These are phyloP conservation scores for Citrus medica DNA, from an alignment of 345 rosid species.

Conservation along the genomic window DNA sequence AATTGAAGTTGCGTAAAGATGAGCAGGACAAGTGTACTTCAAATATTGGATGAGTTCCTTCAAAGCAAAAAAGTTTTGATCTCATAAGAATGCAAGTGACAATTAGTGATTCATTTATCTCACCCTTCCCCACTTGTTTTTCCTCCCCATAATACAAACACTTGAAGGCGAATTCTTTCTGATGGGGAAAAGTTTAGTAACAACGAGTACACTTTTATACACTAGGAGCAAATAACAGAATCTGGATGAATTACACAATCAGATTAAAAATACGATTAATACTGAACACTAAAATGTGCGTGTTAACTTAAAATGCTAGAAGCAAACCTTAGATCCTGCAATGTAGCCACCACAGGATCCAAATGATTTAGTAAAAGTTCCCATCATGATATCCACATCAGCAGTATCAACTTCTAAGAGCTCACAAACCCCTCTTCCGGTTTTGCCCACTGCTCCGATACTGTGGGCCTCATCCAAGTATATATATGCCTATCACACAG, in stretches of 20 bases:
- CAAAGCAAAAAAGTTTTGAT: background rate
- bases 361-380: slow-evolving; percentile 97
- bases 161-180: background rate
- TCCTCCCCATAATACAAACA: background rate
- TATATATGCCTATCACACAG: slow-evolving; percentile 56
- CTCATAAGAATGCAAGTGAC: background rate
- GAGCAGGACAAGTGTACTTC: slow-evolving; percentile 79
- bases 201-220: background rate
- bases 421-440: slow-evolving; percentile 96
- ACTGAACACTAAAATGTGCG: background rate
- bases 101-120: background rate
- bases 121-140: background rate
- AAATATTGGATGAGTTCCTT: slow-evolving; percentile 83
- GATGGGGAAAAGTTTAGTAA: background rate
- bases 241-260: background rate
- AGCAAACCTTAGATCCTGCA: slow-evolving; percentile 87
- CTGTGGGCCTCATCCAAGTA: slow-evolving; percentile 99
- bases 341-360: slow-evolving; percentile 98
- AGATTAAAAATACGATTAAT: background rate
- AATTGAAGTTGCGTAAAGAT: slow-evolving; percentile 90
- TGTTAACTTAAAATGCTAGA: slow-evolving; percentile 1
- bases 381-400: slow-evolving; percentile 98
- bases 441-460: slow-evolving; percentile 93
- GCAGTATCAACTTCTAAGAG: slow-evolving; percentile 88
- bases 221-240: background rate